phyloP scores from a whole-genome alignment of 1,139 yeast genomes.

The Blastobotrys serpentis region DNA sequence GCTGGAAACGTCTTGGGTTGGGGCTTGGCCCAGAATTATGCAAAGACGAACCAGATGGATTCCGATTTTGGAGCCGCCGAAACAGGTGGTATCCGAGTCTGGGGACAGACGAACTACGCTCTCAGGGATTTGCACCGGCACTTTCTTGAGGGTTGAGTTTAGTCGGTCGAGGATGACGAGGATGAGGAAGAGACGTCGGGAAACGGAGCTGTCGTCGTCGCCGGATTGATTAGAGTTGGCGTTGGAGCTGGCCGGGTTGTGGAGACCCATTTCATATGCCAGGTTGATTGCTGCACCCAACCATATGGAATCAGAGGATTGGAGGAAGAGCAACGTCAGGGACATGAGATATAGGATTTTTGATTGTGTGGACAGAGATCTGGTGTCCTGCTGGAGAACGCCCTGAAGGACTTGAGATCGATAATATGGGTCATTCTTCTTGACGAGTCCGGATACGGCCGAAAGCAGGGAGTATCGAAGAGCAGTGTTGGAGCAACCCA shows the following conservation, averaged over 20 bases:
- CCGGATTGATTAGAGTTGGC: slow-evolving; percentile 9
- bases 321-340: slow-evolving; percentile 38
- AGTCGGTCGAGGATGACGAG: slow-evolving; percentile 35
- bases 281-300: slow-evolving; percentile 41
- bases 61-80: slow-evolving; percentile 26
- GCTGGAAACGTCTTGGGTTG: slow-evolving; percentile 11
- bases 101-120: slow-evolving; percentile 22
- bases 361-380: slow-evolving; percentile 21
- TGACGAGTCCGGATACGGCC: slow-evolving; percentile 28
- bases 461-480: slow-evolving; percentile 28
- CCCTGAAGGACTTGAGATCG: slow-evolving; percentile 21
- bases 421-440: slow-evolving; percentile 20
- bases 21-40: slow-evolving; percentile 24
- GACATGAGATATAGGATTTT: slow-evolving; percentile 35
- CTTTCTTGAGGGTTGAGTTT: slow-evolving; percentile 28
- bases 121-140: slow-evolving; percentile 30
- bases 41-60: slow-evolving; percentile 30
- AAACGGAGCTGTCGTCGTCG: slow-evolving; percentile 27
- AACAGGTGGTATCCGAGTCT: slow-evolving; percentile 25
- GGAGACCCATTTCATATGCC: slow-evolving; percentile 31
- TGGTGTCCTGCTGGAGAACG: slow-evolving; percentile 13
- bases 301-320: slow-evolving; percentile 39
- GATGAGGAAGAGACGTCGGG: slow-evolving; percentile 35
- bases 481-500: slow-evolving; percentile 27
- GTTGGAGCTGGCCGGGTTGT: slow-evolving; percentile 15